Evolutionary conservation across 2,329 filamentous ascomycete genomes (phyloP), one percentile per base, ranked within the genome.

Genomic region (Cyanodermella asteris): DNA sequence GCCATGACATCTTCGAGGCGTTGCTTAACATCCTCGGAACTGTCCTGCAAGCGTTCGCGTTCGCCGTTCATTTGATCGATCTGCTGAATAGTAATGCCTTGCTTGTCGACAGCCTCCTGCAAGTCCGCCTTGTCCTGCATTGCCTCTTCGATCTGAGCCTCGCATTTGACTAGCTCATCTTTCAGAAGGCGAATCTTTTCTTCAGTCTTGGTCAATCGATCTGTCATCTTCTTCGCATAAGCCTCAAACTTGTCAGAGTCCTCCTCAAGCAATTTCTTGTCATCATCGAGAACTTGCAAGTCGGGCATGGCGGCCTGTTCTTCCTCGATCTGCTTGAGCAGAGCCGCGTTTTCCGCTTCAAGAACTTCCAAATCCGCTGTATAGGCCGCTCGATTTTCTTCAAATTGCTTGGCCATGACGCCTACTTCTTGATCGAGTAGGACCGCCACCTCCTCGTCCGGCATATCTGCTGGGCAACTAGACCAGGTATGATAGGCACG

Each of bases 31-130:
- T 71, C 64, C 38, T 91, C 80, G 22, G 91, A 72, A 20, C 72
- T 76, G 39, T 74, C 82, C 35, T 91, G 78, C n/a, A 97, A 62
- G 23, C 87, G 71, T 41, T 97, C 87, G 26, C 82, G 72, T 47
- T 97, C 87, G 18, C 77, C 72, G 38, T 81, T 91, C 84, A 97
- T 93, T 47, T 87, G 80, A 60, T 97, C 87, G 43, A 97, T 94
- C 61, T 97, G 87, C 51, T 87, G 76, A 51, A 93, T 90, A 40
- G 81, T 90, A 45, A 97, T 82, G 3, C 87, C 87, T 43, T 91
- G 80, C 37, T 74, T 72, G 47, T 94, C 87, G 15, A 97, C 81
- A 16, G 75, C 71, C 30, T 73, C 70, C 45, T 94, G 84, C 7
- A 97, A 60, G 16, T 63, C 61, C 20, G 67, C 55, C 32, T 80